These are phyloP conservation scores for Bodo saltans DNA, from an alignment of 78 protist genomes.

Conservation along the genomic window DNA sequence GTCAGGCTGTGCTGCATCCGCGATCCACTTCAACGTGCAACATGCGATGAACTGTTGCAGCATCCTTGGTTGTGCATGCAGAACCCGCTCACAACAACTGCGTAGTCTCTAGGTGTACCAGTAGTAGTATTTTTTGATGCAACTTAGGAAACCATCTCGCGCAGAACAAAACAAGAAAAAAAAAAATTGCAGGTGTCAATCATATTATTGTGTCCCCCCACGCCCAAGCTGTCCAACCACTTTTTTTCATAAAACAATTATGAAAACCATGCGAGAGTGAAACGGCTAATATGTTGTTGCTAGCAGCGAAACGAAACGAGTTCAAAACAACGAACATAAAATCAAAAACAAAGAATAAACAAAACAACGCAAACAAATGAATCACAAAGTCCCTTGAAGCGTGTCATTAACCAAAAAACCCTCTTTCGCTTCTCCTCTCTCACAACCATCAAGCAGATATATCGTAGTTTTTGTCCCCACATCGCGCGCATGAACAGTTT, in stretches of 20 bases:
- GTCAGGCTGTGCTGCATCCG: no score
- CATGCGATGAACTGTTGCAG: neutral
- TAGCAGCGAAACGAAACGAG: neutral
- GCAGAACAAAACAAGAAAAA: conserved; percentile 2
- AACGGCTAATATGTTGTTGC: neutral
- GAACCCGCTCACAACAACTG: no score
- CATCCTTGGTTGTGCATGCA: no score
- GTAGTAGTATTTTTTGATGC: neutral
- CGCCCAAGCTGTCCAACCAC: no score
- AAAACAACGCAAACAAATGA: neutral
- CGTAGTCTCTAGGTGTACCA: no score
- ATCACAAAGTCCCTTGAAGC: neutral
- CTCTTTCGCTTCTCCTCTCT: no score
- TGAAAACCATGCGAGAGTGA: neutral
- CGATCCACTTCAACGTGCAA: no score
- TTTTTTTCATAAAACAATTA: conserved; percentile 5
- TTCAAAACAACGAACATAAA: neutral
- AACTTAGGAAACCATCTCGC: neutral
- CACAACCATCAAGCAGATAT: no score
- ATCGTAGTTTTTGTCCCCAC: no score
- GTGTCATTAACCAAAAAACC: no score
- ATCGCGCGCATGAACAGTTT: no score
- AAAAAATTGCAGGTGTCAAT: neutral
- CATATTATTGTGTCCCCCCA: neutral
- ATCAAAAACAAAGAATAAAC: conserved; percentile 8